These are phyloP conservation scores for Kappamyces sp. DNA, from an alignment of 192 early-diverging fungal genomes.

Conservation along the genomic window DNA sequence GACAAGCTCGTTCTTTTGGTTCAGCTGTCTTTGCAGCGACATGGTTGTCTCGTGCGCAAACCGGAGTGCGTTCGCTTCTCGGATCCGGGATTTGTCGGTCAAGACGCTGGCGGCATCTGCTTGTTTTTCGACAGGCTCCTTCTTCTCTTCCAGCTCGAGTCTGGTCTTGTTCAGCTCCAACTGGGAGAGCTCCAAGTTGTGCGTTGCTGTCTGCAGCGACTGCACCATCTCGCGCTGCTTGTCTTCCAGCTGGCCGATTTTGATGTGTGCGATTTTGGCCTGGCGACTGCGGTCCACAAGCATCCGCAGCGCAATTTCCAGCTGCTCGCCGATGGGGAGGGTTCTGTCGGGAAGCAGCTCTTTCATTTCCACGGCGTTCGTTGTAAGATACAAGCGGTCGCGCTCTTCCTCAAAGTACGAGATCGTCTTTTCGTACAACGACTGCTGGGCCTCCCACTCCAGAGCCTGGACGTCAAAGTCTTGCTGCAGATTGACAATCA, in stretches of 20 bases:
- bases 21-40: conserved; percentile 41
- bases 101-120: background rate
- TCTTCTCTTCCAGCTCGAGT: conserved; percentile 15
- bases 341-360: conserved; percentile 34
- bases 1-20: conserved; percentile 32
- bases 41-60: conserved; percentile 32
- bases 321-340: conserved; percentile 45
- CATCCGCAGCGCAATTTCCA: conserved; percentile 37
- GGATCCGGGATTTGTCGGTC: conserved; percentile 8
- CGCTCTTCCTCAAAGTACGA: conserved; percentile 38
- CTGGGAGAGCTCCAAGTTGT: conserved; percentile 22
- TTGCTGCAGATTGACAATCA: conserved; percentile 20
- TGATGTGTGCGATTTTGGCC: conserved; percentile 9
- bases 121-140: conserved; percentile 10
- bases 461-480: conserved; percentile 32
- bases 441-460: conserved; percentile 43
- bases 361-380: conserved; percentile 32
- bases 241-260: background rate
- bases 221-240: background rate
- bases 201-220: conserved; percentile 11
- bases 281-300: conserved; percentile 34
- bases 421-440: conserved; percentile 35
- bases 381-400: conserved; percentile 34
- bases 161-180: conserved; percentile 17
- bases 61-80: conserved; percentile 33